Base-by-base conservation (phyloP, 2,329 filamentous ascomycete species). In the Fusarium nurragi region DNA sequence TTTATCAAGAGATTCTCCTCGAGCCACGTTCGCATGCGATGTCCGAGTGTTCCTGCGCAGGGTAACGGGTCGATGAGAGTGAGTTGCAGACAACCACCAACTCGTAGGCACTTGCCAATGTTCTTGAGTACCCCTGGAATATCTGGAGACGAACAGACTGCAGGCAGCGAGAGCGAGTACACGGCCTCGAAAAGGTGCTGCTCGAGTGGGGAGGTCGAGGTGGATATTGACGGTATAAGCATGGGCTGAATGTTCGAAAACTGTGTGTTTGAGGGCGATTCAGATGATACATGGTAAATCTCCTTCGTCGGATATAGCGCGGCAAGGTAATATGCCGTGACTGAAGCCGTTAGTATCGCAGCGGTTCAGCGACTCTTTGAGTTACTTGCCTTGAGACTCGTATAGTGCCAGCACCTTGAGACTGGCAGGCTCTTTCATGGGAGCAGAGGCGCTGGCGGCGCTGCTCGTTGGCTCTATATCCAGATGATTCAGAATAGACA, bases 1-100 rank as follows among this genome's bases (percentile, higher is more conserved):
- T 88, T 88, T 8, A 84, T 73, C 3, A 89, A 73, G 1, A 91
- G 77, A 48, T 89, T 79, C 5, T 84, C 80, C 39, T 89, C 85
- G 4, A 91, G 77, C 89, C 89, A 91, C 1, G 78, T 73, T 32
- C 83, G 79, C 70, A 91, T 76, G 2, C 77, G 76, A 0, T 85
- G 86, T 0, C 89, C 89, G 22, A 86, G 77, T 0, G 83, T 87
- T 3, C 79, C 76, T 5, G 83, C 76, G 1, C 83, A 77, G 0
- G 89, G 89, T 9, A 84, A 77, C 0, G 89, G 86, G 55, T 91
- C 87, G 63, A 91, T 84, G 18, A 91, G 76, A 0, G 84, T 83
- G 16, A 91, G 75, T 57, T 88, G 83, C 13, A 91, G 73, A 19
- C 79, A 77, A 2, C 88, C 88, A 1, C 82, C 81, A 0, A 82